Evolutionary conservation across 202 grass and related monocot species (phyloP), one percentile per base, ranked within the genome.

Genomic region (Zoysia matrella): DNA sequence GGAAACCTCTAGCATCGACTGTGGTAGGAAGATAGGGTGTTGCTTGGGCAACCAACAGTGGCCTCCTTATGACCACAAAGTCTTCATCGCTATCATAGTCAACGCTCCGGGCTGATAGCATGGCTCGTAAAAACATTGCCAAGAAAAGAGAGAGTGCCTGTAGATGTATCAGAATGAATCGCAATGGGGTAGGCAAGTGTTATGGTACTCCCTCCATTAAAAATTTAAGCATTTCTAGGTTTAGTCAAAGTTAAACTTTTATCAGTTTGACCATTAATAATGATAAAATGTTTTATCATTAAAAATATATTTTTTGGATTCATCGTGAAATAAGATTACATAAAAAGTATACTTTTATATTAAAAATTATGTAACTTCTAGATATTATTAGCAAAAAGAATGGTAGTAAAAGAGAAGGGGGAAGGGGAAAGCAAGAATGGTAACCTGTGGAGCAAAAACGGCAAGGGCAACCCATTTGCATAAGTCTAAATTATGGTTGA

Each of bases 11-110:
- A 45, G 55, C 52, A 69, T 90, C 84, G 2, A 67, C 58, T 2
- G 74, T 89, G 12, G 73, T 89, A 48, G 92, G 80, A 30, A 88
- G 71, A 88, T 92, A 97, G 67, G 77, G 22, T 18, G 86, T 71
- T n/a, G 85, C 79, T 77, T 94, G 92, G 65, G 95, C 72, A 51
- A 91, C 71, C 66, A 94, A 78, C 80, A 98, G 86, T 6, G 95
- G 95, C 69, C 88, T 91, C 78, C 92, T 89, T 86, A 93, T 88
- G 48, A 98, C 76, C 7, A 98, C 88, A 77, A 98, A 98, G 84
- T 98, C 95, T 82, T 98, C 95, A 88, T 94, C 92, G 13, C 88
- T 94, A 64, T 98, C 95, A 48, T 88, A 98, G 83, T 88, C 86
- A 3, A 60, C 55, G 14, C 69, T 86, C 60, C 69, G 79, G 45